A percentile compares a stretch with the other conserved stretches of the same genome.
Conservation (phyloP, 2,329 filamentous ascomycete species). For the Colletotrichum spinosum region DNA sequence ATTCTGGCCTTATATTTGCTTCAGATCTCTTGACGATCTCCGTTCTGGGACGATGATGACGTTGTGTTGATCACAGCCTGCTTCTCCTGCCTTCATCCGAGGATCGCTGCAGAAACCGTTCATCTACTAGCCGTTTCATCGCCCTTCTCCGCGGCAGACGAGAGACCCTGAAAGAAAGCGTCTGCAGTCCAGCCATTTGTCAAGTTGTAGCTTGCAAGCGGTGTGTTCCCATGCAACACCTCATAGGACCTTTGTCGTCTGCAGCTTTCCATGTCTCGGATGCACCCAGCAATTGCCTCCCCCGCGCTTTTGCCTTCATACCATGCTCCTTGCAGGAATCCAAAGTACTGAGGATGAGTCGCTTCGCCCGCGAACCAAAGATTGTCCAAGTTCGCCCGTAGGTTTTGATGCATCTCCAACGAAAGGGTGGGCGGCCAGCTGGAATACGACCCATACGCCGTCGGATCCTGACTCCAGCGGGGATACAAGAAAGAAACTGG, state of each 20-base stretch:
- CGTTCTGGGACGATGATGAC: too few relatives aligned
- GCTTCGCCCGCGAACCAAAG: conserved; percentile 76
- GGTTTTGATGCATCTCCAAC: conserved; percentile 74
- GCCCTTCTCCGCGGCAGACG: too few relatives aligned
- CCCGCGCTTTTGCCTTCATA: conserved; percentile 66
- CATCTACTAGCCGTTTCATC: too few relatives aligned
- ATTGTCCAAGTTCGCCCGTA: conserved; percentile 71
- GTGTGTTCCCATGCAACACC: conserved; percentile 46
- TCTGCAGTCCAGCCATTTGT: conserved; percentile 6
- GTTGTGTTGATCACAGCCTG: too few relatives aligned
- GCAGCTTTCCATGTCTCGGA: conserved; percentile 43
- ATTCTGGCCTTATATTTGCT: too few relatives aligned
- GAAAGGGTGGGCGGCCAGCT: conserved; percentile 75
- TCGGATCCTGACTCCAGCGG: conserved; percentile 61
- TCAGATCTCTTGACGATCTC: too few relatives aligned
- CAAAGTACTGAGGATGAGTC: conserved; percentile 72
- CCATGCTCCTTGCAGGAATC: conserved; percentile 73
- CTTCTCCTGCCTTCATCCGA: too few relatives aligned
- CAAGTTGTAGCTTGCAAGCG: not conserved
- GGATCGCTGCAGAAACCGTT: too few relatives aligned
- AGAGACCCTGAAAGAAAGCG: too few relatives aligned
- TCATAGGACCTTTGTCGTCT: conserved; percentile 44
- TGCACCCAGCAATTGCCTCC: conserved; percentile 52
- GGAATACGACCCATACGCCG: conserved; percentile 71
- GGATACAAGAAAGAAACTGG: conserved; percentile 72